Evolutionary conservation across 2,329 filamentous ascomycete genomes (phyloP), one percentile per base, ranked within the genome.

Genomic region (Xylariaceae sp.): DNA sequence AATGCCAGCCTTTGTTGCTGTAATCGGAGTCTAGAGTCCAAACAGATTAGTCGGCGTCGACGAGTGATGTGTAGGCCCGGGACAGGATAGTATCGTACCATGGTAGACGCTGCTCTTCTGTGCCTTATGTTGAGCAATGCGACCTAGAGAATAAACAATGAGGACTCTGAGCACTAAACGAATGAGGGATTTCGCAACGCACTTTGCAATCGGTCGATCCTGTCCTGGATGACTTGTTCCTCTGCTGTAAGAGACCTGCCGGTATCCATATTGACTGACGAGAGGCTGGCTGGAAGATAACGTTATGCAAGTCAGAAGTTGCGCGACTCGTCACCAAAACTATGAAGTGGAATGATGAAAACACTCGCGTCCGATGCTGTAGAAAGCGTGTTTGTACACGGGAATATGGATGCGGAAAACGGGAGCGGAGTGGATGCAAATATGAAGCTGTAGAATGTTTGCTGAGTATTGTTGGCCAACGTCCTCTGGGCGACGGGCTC

Each of bases 71-170:
- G 8, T 23, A 15, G 41, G 37, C 5, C 10, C 17, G 35, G 23
- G 51, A 17, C 39, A 51, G 34, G 23, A 30, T 30, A 41, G 37
- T 41, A 13, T 15, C 35, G 18, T 67, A 69, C 68, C 64, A 39
- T 74, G 62, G n/a, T 65, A 70, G 44, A 74, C 60, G 47, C 76
- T 77, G 39, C 77, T 71, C 64, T 83, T 80, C 63, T 87, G 82
- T 73, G 61, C 61, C 34, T 89, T 92, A 76, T 89, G 87, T 55
- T 86, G 84, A 72, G 92, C 92, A 71, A 94, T 93, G 74, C 89
- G 87, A 66, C 88, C 88, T 91, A 64, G 8, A 60, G 47, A 63
- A 63, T 60, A 71, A 56, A 64, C 61, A 71, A 56, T 74, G 64
- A 68, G 62, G 41, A 51, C 45, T n/a, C 52, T 51, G 11, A 3